These are phyloP conservation scores for Russula sp. DNA, from an alignment of 768 basidiomycete genomes.

Conservation along the genomic window DNA sequence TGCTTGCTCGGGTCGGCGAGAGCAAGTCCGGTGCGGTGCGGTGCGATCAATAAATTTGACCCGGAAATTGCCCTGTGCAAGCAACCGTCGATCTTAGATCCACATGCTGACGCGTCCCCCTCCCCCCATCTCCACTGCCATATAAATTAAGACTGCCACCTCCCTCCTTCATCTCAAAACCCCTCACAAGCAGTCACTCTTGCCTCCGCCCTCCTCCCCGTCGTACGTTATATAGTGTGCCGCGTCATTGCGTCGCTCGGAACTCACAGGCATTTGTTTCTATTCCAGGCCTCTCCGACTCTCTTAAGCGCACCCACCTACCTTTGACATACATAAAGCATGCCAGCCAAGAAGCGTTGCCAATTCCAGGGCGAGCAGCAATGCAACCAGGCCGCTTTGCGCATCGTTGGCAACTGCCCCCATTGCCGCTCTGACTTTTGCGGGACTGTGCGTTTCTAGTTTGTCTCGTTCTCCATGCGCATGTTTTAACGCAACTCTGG, in stretches of 20 bases:
- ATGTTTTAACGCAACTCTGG: conserved; percentile 16
- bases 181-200: neutral
- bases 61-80: conserved; percentile 1
- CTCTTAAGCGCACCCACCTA: neutral
- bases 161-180: neutral
- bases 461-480: neutral
- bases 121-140: neutral
- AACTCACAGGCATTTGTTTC: neutral
- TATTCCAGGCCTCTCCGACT: neutral
- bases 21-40: no score
- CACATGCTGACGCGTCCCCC: conserved; percentile 23
- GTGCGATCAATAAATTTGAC: neutral
- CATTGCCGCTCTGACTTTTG: conserved; percentile 77
- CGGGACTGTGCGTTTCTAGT: conserved; percentile 46
- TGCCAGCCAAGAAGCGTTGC: conserved; percentile 87
- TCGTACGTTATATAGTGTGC: neutral
- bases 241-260: neutral
- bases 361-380: conserved; percentile 51
- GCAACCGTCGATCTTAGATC: conserved; percentile 20
- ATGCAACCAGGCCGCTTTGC: conserved; percentile 73
- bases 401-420: conserved; percentile 80
- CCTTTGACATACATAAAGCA: conserved; percentile 26
- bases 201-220: neutral
- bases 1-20: no score
- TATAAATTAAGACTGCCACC: conserved; percentile 17